Conservation (phyloP, 192 early-diverging fungal species). For the Chytriomyces sp. region DNA sequence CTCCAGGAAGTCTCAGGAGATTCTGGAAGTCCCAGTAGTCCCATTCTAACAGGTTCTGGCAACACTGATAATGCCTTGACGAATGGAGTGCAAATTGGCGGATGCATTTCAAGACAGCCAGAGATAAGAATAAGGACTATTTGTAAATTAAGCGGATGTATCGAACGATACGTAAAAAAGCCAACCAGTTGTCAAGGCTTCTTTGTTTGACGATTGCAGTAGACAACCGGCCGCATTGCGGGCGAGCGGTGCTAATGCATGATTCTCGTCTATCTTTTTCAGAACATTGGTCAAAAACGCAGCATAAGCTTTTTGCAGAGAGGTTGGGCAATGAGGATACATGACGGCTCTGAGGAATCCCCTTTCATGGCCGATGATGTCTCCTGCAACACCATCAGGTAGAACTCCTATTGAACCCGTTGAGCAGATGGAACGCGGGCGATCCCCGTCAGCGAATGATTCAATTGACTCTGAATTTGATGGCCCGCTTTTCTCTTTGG, state of each 20-base stretch:
- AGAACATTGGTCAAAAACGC: slow-evolving; percentile 26
- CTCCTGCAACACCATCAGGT: slow-evolving; percentile 27
- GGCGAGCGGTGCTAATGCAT: slow-evolving; percentile 3
- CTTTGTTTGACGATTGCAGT: slow-evolving; percentile 27
- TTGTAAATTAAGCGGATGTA: background rate
- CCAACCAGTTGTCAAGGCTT: slow-evolving; percentile 35
- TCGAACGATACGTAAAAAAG: background rate
- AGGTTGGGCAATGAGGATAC: slow-evolving; percentile 14
- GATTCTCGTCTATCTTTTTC: slow-evolving; percentile 5
- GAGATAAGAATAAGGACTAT: slow-evolving; percentile 35
- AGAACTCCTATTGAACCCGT: slow-evolving; percentile 13
- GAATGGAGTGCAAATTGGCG: slow-evolving; percentile 33
- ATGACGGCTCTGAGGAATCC: slow-evolving; percentile 25
- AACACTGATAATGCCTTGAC: slow-evolving; percentile 33
- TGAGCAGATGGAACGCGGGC: background rate
- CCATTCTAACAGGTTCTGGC: background rate
- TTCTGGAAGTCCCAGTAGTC: slow-evolving; percentile 18
- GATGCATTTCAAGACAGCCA: slow-evolving; percentile 18
- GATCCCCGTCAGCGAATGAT: background rate
- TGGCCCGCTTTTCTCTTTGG: background rate
- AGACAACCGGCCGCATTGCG: slow-evolving; percentile 20
- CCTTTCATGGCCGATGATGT: slow-evolving; percentile 16
- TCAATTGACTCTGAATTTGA: background rate
- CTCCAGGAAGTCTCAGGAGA: background rate
- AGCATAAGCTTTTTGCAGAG: slow-evolving; percentile 43